Conservation (phyloP, 352 stramenopile genomes). For the Phytophthora brassicae region DNA sequence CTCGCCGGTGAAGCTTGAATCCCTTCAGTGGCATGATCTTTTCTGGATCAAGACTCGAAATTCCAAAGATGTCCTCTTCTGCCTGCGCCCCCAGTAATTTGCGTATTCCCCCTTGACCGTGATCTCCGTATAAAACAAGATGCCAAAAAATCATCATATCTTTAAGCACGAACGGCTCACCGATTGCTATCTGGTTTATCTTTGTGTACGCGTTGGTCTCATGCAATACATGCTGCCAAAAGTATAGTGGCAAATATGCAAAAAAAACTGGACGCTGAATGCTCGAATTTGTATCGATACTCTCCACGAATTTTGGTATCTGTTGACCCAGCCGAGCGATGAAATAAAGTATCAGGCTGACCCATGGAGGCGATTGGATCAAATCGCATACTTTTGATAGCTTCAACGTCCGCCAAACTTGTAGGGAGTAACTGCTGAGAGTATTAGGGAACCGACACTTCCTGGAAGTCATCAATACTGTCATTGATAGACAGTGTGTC, state of each 20-base stretch:
- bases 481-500: neutral
- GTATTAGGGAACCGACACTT: neutral
- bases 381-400: neutral
- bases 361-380: neutral
- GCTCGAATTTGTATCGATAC: conserved; percentile 9
- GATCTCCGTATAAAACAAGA: conserved; percentile 22
- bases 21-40: conserved; percentile 24
- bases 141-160: conserved; percentile 13
- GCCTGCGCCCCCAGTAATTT: conserved; percentile 32
- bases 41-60: conserved; percentile 1
- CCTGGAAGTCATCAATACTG: neutral
- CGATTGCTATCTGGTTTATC: neutral
- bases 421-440: neutral
- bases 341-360: neutral
- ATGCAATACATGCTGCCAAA: conserved; percentile 6
- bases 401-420: neutral
- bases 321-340: neutral
- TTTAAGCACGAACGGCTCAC: conserved; percentile 4
- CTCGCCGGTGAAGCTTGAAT: conserved; percentile 20
- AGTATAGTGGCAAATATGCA: conserved; percentile 22
- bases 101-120: conserved; percentile 10
- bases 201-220: conserved; percentile 5
- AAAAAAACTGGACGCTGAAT: conserved; percentile 19
- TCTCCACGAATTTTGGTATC: neutral
- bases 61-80: conserved; percentile 21